phyloP scores from a whole-genome alignment of 164 flowering plant species.

The Vitis rotundifolia region DNA sequence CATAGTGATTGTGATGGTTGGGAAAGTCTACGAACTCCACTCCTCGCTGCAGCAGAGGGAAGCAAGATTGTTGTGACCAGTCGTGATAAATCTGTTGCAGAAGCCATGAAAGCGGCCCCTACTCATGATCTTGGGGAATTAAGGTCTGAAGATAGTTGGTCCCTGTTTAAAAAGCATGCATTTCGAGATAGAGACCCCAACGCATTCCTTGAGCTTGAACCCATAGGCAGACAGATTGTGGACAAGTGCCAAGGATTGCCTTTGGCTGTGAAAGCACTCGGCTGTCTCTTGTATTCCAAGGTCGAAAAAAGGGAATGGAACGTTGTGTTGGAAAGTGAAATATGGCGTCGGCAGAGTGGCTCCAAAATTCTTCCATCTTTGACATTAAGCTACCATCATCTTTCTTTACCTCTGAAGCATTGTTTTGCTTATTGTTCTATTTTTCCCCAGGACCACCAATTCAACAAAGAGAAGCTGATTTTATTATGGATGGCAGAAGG shows the following conservation, averaged over 20 bases:
- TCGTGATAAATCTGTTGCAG: no score
- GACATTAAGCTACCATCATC: neutral
- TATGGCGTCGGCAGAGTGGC: no score
- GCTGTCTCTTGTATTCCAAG: neutral
- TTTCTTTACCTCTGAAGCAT: neutral
- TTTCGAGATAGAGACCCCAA: neutral
- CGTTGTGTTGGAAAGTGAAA: neutral
- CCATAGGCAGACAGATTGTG: no score
- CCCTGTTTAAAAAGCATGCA: neutral
- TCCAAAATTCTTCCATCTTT: neutral
- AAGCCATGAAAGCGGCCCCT: rapidly evolving
- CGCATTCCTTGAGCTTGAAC: neutral
- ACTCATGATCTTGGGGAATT: no score
- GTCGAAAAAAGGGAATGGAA: neutral
- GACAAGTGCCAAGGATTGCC: neutral
- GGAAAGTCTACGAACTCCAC: no score
- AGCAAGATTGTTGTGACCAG: no score
- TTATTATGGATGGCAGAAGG: neutral
- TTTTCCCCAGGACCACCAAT: neutral
- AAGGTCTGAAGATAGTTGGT: no score
- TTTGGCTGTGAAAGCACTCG: neutral
- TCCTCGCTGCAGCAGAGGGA: no score
- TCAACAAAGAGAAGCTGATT: neutral
- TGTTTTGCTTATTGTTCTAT: neutral
- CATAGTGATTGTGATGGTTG: no score